phyloP scores from a whole-genome alignment of 2,329 filamentous ascomycete species.

The Colletotrichum tabaci region DNA sequence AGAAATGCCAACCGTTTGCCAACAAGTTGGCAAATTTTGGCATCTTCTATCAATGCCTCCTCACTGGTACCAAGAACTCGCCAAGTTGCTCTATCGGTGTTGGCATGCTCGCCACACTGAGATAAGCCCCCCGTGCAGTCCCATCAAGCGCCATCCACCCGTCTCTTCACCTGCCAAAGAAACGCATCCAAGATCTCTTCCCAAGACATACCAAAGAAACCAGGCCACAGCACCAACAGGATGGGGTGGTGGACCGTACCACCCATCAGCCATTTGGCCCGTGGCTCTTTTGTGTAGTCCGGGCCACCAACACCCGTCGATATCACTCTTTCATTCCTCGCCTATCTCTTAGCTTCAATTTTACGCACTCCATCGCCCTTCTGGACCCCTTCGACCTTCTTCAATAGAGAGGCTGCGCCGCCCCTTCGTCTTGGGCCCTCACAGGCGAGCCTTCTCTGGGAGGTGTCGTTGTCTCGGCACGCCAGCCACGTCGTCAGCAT shows the following conservation, averaged over 20 bases:
- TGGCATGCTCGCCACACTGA: constrained; percentile 34
- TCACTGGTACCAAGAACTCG: constrained; percentile 39
- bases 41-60: constrained; percentile 33
- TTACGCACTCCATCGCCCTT: constrained; percentile 7
- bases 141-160: not conserved
- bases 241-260: not conserved
- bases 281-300: not conserved
- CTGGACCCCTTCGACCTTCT: constrained; percentile 21
- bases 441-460: constrained; percentile 31
- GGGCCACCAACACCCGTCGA: constrained; percentile 2
- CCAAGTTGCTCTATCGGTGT: constrained; percentile 41
- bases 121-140: constrained; percentile 21
- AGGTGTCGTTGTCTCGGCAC: constrained; percentile 40
- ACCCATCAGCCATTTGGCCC: not conserved
- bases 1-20: constrained; percentile 40
- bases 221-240: constrained; percentile 10
- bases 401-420: constrained; percentile 8
- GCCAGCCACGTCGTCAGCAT: constrained; percentile 27
- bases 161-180: constrained; percentile 19
- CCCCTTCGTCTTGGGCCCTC: constrained; percentile 6
- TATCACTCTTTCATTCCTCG: constrained; percentile 19
- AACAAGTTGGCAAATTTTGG: constrained; percentile 33
- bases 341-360: constrained; percentile 36
- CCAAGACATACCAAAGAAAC: constrained; percentile 5
- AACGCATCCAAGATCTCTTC: not conserved